These are phyloP conservation scores for Pulveroboletus ravenelii DNA, from an alignment of 768 basidiomycete species.

Conservation along the genomic window DNA sequence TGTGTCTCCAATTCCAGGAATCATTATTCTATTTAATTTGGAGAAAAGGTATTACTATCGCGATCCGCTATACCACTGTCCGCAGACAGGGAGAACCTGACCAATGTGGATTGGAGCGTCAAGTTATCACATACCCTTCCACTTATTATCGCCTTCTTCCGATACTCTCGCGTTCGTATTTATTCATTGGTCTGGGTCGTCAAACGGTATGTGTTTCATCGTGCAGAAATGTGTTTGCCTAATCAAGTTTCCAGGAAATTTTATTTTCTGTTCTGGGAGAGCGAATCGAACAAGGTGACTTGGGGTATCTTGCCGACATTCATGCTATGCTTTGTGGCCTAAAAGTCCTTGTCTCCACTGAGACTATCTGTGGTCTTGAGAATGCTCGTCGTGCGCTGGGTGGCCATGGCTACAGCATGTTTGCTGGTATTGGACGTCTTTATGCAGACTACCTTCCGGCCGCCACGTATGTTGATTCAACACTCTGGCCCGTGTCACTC, in stretches of 20 bases:
- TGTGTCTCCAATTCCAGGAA: slow-evolving; percentile 14
- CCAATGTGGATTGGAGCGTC: slow-evolving; percentile 52
- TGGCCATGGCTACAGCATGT: slow-evolving; percentile 72
- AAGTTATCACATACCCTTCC: slow-evolving; percentile 69
- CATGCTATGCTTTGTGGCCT: slow-evolving; percentile 68
- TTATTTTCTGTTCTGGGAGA: slow-evolving; percentile 44
- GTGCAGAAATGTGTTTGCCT: neutral
- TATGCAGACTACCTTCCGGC: slow-evolving; percentile 65
- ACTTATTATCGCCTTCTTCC: slow-evolving; percentile 70
- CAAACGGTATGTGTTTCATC: slow-evolving; percentile 43
- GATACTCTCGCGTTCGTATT: slow-evolving; percentile 62
- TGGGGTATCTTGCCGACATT: slow-evolving; percentile 62
- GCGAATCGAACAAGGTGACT: slow-evolving; percentile 51
- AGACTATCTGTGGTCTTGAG: slow-evolving; percentile 56
- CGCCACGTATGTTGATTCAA: slow-evolving; percentile 45
- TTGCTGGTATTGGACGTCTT: slow-evolving; percentile 58
- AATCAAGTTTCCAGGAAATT: slow-evolving; percentile 37
- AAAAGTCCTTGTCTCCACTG: slow-evolving; percentile 54
- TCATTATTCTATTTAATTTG: neutral
- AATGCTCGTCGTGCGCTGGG: slow-evolving; percentile 67
- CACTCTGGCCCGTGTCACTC: neutral
- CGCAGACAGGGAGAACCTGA: slow-evolving; percentile 60
- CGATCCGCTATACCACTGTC: slow-evolving; percentile 69
- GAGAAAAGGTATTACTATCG: slow-evolving; percentile 50
- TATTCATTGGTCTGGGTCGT: slow-evolving; percentile 60